Percentiles rank a stretch among this genome's conserved stretches.
Evolutionary conservation across 2,329 filamentous ascomycete genomes (phyloP).

Genomic region (Cylindrodendrum hubeiense): DNA sequence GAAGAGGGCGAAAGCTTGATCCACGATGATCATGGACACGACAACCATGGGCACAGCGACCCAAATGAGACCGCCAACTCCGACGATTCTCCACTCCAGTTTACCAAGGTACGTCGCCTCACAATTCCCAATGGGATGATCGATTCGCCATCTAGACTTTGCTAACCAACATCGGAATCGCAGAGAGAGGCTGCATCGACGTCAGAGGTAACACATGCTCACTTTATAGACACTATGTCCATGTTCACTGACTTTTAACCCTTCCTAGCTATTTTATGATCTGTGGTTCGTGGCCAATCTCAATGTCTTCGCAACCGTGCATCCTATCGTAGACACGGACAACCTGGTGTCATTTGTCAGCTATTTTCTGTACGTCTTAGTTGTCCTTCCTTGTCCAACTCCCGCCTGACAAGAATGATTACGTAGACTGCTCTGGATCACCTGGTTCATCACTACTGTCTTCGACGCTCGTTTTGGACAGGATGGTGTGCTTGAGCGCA

Average conservation of each 20-base stretch:
- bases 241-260: background rate
- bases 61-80: background rate
- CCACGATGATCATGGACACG: too few species aligned
- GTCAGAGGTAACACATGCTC: constrained; percentile 10
- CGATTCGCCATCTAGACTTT: background rate
- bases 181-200: constrained; percentile 18
- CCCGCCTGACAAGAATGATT: background rate
- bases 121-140: too few species aligned
- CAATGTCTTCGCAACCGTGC: constrained; percentile 23
- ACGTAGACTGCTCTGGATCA: constrained; percentile 24
- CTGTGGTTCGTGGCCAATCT: constrained; percentile 29
- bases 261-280: constrained; percentile 20
- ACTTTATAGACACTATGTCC: too few species aligned
- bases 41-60: background rate
- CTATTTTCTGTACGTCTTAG: too few species aligned
- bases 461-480: constrained; percentile 22
- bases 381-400: too few species aligned
- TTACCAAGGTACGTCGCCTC: constrained; percentile 7
- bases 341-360: constrained; percentile 17
- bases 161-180: background rate
- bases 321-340: constrained; percentile 18
- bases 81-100: constrained; percentile 15
- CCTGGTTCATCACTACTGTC: constrained; percentile 23
- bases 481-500: constrained; percentile 20
- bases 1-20: constrained; percentile 7